Evolutionary conservation across 2,329 filamentous ascomycete species (phyloP), one percentile per base, ranked within the genome.

Genomic region (Xylariales sp.): DNA sequence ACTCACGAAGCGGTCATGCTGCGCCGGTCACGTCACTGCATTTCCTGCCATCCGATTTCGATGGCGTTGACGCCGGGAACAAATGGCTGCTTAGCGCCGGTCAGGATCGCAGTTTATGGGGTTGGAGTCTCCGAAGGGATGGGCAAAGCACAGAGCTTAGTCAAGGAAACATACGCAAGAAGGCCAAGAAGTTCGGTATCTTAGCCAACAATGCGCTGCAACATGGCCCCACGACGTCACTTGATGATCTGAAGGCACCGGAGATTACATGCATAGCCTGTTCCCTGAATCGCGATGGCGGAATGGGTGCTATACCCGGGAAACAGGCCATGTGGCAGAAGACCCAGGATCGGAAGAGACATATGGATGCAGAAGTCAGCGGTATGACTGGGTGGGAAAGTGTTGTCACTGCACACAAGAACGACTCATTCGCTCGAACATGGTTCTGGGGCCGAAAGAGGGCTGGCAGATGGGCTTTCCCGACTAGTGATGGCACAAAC

Each of bases 401-500:
- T 57, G 82, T 98, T 5, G 80, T 98, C 2, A 98, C 93, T 4
- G 91, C 89, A 8, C 94, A 98, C 59, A 84, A 84, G 56, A 80
- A 84, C 38, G 91, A 97, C 56, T 76, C 82, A 32, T 86, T 79
- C 57, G 93, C 89, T 14, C 80, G 93, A 40, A 97, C 93, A 1
- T 98, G 93, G 93, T 96, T 96, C 65, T 97, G 93, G 90, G 93
- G 91, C 5, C 83, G 88, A 43, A 96, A 94, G 65, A 82, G 85
- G 54, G 90, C 93, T 36, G 93, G 93, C 9, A 77, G 93, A 48
- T 98, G 93, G 93, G 84, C 86, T 1, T 88, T 98, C 52, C 82
- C 86, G 50, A 96, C 90, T 1, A 78, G 84, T 29, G 93, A 98
- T 63, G 78, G 79, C 14, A 77, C 80, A n/a, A 78, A 88, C 54